These are phyloP conservation scores for Trichoderma sp. DNA, from an alignment of 2,329 filamentous ascomycete species.

Conservation along the genomic window DNA sequence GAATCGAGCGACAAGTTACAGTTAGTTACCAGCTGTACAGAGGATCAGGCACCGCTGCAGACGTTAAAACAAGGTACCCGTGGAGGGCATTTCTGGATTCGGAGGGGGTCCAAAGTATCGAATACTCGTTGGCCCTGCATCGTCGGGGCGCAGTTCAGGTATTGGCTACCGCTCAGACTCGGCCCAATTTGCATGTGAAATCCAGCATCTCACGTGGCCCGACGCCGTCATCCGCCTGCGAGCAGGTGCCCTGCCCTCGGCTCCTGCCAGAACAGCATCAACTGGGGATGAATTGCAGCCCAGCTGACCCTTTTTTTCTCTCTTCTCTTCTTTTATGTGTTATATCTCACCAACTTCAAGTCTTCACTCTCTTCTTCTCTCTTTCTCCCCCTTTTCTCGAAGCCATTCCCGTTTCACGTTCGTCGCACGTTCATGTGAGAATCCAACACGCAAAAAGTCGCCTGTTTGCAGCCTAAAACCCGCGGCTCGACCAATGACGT, in stretches of 20 bases:
- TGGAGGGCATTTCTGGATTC: background rate
- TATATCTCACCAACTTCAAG: background rate
- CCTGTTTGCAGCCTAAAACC: background rate
- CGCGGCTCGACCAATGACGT: constrained; percentile 37
- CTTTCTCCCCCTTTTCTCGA: background rate
- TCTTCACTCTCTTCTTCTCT: background rate
- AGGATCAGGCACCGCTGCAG: too few species aligned
- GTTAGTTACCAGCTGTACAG: too few species aligned
- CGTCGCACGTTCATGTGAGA: background rate
- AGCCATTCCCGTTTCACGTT: background rate
- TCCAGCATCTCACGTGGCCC: constrained; percentile 25
- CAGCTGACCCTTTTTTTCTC: constrained; percentile 19
- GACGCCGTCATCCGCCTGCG: constrained; percentile 10
- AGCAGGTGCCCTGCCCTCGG: constrained; percentile 18
- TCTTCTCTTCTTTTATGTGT: background rate
- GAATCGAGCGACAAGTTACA: too few species aligned
- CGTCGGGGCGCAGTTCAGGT: background rate
- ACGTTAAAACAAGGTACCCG: too few species aligned
- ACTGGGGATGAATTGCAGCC: constrained; percentile 12
- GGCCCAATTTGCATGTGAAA: constrained; percentile 23
- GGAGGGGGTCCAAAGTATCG: background rate
- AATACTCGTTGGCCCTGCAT: too few species aligned
- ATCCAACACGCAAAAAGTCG: background rate
- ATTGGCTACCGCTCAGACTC: background rate
- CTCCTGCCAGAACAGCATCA: constrained; percentile 8